These are phyloP conservation scores for Boletus coccyginus DNA, from an alignment of 768 basidiomycete genomes.

Conservation along the genomic window DNA sequence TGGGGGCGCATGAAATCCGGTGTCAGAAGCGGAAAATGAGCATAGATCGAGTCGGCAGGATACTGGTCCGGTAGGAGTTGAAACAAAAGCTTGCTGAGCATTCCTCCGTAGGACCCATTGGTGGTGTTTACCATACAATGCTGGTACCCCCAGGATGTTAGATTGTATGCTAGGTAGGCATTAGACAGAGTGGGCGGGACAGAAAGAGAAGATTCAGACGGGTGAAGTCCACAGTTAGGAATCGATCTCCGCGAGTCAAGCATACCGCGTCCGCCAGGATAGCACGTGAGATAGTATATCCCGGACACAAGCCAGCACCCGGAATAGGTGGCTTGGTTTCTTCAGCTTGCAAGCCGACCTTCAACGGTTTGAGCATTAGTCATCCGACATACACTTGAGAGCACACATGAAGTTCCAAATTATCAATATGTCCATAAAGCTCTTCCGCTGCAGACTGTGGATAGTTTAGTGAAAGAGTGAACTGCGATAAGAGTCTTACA, in stretches of 20 bases:
- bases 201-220: conserved; percentile 42
- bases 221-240: conserved; percentile 73
- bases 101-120: conserved; percentile 75
- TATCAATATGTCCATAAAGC: conserved; percentile 71
- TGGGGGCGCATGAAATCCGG: conserved; percentile 46
- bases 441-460: conserved; percentile 56
- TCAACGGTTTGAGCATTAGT: background rate
- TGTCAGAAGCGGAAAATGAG: conserved; percentile 78
- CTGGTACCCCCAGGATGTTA: conserved; percentile 77
- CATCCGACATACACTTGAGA: background rate
- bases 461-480: background rate
- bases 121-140: conserved; percentile 61
- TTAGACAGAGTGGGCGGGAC: conserved; percentile 1
- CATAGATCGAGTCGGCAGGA: conserved; percentile 61
- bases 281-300: conserved; percentile 82
- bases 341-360: conserved; percentile 73
- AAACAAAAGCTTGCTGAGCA: conserved; percentile 72
- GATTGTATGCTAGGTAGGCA: conserved; percentile 53
- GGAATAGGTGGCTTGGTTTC: conserved; percentile 59
- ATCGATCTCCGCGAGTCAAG: conserved; percentile 75
- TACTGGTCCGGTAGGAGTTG: conserved; percentile 69
- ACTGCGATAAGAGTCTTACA: conserved; percentile 33
- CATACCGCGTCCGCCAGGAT: conserved; percentile 79
- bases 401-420: conserved; percentile 73
- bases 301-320: conserved; percentile 78